Percentiles rank a stretch among this genome's conserved stretches.
These are phyloP conservation scores for Collybia mongolica DNA, from an alignment of 768 basidiomycete genomes.

Conservation along the genomic window DNA sequence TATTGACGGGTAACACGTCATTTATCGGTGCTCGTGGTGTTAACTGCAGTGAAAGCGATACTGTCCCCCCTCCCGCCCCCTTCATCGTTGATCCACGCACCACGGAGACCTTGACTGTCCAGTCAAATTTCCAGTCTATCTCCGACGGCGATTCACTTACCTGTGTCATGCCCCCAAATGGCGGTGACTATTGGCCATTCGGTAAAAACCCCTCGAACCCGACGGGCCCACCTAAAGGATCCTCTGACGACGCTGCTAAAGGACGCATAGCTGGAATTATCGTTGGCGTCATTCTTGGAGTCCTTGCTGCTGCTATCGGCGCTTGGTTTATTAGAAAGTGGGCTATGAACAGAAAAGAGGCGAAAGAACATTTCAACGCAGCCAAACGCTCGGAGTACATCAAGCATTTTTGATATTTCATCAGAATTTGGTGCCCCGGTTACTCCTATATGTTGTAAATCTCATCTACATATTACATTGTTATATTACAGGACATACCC, in stretches of 20 bases:
- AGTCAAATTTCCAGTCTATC: conserved; percentile 51
- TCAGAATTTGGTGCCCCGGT: neutral
- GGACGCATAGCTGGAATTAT: conserved; percentile 39
- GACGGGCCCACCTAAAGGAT: conserved; percentile 12
- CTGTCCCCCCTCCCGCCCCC: conserved; percentile 51
- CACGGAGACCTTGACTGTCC: conserved; percentile 40
- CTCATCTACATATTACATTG: no score
- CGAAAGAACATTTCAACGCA: conserved; percentile 17
- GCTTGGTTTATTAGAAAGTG: conserved; percentile 51
- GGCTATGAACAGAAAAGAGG: conserved; percentile 34
- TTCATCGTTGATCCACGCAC: conserved; percentile 56
- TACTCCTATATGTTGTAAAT: neutral
- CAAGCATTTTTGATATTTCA: neutral
- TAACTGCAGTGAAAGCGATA: conserved; percentile 53
- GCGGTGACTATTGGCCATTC: conserved; percentile 74
- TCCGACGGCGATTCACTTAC: conserved; percentile 56
- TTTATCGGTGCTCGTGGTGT: conserved; percentile 71
- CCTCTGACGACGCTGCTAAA: conserved; percentile 10
- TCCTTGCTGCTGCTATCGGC: conserved; percentile 36
- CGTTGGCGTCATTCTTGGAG: conserved; percentile 47
- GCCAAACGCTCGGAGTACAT: conserved; percentile 16
- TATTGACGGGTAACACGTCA: conserved; percentile 64
- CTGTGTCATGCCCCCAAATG: conserved; percentile 65
- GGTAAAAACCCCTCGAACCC: conserved; percentile 46
- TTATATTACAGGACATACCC: no score